Percentiles rank a stretch among this genome's conserved stretches.
phyloP scores from a whole-genome alignment of 1,139 yeast species.

The Candida dubliniensis region DNA sequence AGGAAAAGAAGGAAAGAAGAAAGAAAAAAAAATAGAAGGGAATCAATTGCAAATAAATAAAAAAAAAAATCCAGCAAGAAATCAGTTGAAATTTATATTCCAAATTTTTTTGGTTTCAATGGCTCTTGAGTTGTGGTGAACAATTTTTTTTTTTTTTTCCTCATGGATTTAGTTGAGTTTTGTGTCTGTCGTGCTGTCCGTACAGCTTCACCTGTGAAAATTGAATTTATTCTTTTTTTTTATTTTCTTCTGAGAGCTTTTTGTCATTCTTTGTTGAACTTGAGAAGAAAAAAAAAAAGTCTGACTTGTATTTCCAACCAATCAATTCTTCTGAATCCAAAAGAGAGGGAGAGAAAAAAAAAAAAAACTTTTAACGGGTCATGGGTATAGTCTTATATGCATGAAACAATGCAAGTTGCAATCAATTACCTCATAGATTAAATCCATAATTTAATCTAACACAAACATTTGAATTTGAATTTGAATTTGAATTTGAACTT shows the following conservation, averaged over 20 bases:
- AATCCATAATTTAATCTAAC: not conserved
- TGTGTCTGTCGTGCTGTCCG: too few species aligned
- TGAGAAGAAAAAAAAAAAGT: too few species aligned
- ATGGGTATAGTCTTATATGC: too few species aligned
- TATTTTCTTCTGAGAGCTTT: too few species aligned
- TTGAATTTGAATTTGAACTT: not conserved
- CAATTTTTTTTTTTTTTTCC: not conserved
- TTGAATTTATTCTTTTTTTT: too few species aligned
- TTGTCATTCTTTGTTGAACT: too few species aligned
- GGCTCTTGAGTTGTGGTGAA: not conserved
- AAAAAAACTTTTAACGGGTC: too few species aligned
- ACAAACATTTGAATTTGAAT: not conserved
- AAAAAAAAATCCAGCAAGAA: constrained; percentile 1
- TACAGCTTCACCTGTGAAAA: too few species aligned
- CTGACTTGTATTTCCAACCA: too few species aligned
- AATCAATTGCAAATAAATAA: constrained; percentile 2
- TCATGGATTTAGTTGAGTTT: not conserved
- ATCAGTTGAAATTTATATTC: constrained; percentile 8
- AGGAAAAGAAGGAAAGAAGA: not conserved
- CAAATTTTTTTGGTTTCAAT: not conserved
- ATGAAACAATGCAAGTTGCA: too few species aligned
- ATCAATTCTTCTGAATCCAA: too few species aligned
- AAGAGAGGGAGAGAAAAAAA: too few species aligned
- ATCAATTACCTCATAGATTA: not conserved
- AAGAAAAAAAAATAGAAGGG: constrained; percentile 3